Evolutionary conservation across 78 protist species (phyloP), one percentile per base, ranked within the genome.

Genomic region (Dictyostelium intermedium): DNA sequence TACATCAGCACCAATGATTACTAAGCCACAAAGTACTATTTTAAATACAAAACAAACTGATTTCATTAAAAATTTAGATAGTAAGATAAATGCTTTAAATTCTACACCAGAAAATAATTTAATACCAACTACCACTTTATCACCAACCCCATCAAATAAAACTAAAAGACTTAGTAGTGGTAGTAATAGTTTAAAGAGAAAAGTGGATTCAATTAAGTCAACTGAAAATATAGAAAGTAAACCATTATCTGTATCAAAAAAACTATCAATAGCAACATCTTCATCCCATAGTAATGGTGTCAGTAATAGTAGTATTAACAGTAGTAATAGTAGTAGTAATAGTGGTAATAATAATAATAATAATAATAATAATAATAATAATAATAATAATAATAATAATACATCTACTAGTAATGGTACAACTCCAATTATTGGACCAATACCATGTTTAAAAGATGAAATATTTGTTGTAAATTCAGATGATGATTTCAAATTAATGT

Each of bases 141-240:
- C 74, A 66, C 32, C 34, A 27, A 53, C 9, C 20, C n/a, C 27
- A 61, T 20, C 16, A 20, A 72, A 14, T 6, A 72, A 34, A 72
- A 11, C 79, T 13, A 72, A 72, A 18, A 72, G 79, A 34, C 25
- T 34, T 32, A 72, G 79, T 23, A 27, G 11, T 82, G 50, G 60
- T 77, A 34, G 30, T 34, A 72, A 72, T 34, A 77, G 60, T 77
- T 77, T 77, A 41, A 77, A 77, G 83, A 77, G 60, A 41, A 77
- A 41, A n/a, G 56, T 13, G 5, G 60, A 41, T 11, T 77, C 61
- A 20, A 77, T 20, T n/a, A 77, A 39, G 25, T n/a, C 34, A 77
- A 18, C 79, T 6, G 39, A 27, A 16, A 72, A 72, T 34, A 72
- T 34, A 14, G 43, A 27, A 34, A 72, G 47, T 5, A 27, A 27